Evolutionary conservation across 2,329 filamentous ascomycete species (phyloP).

Genomic region (Arthrobotrys sinensis): DNA sequence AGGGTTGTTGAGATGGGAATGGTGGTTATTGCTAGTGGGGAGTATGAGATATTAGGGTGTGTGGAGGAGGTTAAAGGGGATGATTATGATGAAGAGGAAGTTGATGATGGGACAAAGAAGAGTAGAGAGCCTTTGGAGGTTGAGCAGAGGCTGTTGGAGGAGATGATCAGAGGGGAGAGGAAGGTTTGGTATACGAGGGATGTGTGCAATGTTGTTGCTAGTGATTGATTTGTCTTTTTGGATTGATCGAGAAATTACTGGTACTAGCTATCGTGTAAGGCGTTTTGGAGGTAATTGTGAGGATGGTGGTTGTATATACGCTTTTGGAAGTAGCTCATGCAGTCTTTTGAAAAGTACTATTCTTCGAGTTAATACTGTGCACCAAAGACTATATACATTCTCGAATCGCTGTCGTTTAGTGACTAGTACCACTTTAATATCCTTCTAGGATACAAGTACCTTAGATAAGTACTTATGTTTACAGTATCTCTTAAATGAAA

Average conservation of each 20-base stretch:
- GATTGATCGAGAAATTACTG: background rate
- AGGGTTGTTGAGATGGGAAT: constrained; percentile 78
- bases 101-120: constrained; percentile 60
- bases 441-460: too few relatives aligned
- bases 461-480: too few relatives aligned
- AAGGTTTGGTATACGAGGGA: constrained; percentile 77
- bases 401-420: too few relatives aligned
- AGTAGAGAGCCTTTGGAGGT: constrained; percentile 62
- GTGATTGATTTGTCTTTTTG: constrained; percentile 66
- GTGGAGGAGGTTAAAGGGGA: constrained; percentile 80
- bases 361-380: too few relatives aligned
- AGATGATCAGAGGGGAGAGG: constrained; percentile 72
- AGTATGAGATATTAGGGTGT: constrained; percentile 84
- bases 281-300: constrained; percentile 3
- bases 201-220: constrained; percentile 73
- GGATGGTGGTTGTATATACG: background rate
- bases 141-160: constrained; percentile 70
- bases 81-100: constrained; percentile 59
- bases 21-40: constrained; percentile 82
- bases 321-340: background rate
- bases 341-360: too few relatives aligned
- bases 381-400: too few relatives aligned
- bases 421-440: too few relatives aligned
- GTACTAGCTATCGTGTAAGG: background rate
- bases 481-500: too few relatives aligned